Conservation (phyloP, 768 basidiomycete genomes). For the Coprinellus micaceus region DNA sequence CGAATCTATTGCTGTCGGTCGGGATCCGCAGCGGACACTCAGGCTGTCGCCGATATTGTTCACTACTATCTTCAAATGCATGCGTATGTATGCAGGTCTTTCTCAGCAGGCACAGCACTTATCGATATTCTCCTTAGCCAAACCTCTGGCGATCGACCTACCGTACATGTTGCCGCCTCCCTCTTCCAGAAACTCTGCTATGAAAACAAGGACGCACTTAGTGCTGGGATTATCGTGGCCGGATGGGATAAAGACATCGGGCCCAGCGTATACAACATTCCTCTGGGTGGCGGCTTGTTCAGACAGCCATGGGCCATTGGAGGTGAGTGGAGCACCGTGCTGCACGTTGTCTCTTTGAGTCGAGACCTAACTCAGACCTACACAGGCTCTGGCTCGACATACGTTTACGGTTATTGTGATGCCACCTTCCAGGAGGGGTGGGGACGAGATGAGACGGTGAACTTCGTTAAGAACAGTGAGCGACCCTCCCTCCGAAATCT, state of each 20-base stretch:
- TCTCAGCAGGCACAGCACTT: conserved; percentile 6
- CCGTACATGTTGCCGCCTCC: conserved; percentile 79
- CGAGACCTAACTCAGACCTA: neutral
- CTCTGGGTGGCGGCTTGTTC: conserved; percentile 94
- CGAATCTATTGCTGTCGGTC: conserved; percentile 99
- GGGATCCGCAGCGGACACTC: conserved; percentile 96
- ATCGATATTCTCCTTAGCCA: conserved; percentile 35
- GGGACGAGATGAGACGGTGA: conserved; percentile 83
- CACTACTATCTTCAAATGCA: conserved; percentile 78
- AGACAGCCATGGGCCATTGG: conserved; percentile 99
- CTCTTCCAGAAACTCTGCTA: conserved; percentile 89
- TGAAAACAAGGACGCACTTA: conserved; percentile 84
- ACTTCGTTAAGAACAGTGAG: conserved; percentile 96
- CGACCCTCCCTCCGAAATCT: neutral
- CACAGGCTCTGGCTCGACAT: conserved; percentile 90
- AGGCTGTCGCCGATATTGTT: conserved; percentile 90
- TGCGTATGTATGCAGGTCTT: conserved; percentile 42
- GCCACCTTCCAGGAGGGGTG: conserved; percentile 95
- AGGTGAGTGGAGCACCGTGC: conserved; percentile 50
- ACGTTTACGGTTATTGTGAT: conserved; percentile 98
- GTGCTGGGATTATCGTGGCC: conserved; percentile 95
- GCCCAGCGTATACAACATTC: conserved; percentile 94
- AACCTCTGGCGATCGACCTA: conserved; percentile 58
- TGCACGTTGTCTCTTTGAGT: too few species aligned
- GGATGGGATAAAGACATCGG: conserved; percentile 94